Evolutionary conservation across 1,284 basidiomycete species (phyloP).

Genomic region (Puccinia polysora): DNA sequence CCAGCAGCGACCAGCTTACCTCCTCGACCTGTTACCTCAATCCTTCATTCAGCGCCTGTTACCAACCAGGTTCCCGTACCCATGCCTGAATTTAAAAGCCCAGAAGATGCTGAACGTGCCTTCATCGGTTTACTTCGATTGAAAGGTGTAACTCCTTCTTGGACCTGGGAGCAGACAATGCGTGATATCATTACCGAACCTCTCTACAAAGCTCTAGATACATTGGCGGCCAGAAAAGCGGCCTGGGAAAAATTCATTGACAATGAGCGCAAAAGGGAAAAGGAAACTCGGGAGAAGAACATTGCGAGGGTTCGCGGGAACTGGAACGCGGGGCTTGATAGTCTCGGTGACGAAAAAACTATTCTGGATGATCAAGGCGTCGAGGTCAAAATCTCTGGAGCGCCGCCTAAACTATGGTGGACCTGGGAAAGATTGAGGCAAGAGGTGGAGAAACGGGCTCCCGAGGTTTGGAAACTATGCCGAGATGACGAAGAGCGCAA

Average conservation of each 20-base stretch:
- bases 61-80: conserved; percentile 61
- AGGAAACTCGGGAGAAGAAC: conserved; percentile 46
- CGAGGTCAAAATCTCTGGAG: conserved; percentile 46
- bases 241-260: conserved; percentile 59
- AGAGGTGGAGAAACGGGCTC: conserved; percentile 44
- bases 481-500: conserved; percentile 75
- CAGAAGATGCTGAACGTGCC: conserved; percentile 86
- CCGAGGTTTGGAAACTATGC: conserved; percentile 67
- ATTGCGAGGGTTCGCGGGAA: conserved; percentile 46
- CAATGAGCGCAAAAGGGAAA: conserved; percentile 48
- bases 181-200: conserved; percentile 96
- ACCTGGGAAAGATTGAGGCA: conserved; percentile 49
- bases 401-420: conserved; percentile 52
- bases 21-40: conserved; percentile 32
- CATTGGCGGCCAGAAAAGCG: conserved; percentile 86
- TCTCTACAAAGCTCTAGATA: conserved; percentile 87
- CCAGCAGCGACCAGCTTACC: conserved; percentile 30
- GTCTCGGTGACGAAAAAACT: conserved; percentile 46
- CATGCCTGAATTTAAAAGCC: conserved; percentile 75
- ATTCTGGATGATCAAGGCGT: conserved; percentile 44
- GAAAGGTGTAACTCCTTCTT: conserved; percentile 79
- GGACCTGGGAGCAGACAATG: conserved; percentile 99
- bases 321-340: conserved; percentile 46
- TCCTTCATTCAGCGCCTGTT: conserved; percentile 42
- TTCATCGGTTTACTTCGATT: conserved; percentile 83